Evolutionary conservation across 176 grass and related monocot genomes (phyloP).

Genomic region (Phragmites australis): DNA sequence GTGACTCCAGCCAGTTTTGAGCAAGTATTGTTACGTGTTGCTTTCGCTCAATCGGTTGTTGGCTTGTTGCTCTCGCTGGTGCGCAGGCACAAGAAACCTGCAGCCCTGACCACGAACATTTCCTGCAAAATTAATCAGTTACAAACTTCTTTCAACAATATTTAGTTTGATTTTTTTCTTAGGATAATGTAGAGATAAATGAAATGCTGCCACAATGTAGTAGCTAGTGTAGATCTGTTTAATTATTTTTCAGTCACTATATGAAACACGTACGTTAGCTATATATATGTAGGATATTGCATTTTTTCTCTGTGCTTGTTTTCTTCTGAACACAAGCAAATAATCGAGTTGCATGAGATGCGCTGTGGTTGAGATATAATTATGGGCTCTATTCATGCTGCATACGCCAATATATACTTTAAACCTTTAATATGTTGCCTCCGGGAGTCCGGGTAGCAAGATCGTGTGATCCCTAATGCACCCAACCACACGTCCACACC

Average conservation of each 20-base stretch:
- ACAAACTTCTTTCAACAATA: neutral
- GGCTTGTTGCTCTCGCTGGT: neutral
- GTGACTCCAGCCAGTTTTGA: neutral
- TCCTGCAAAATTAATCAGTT: neutral
- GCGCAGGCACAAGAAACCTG: neutral
- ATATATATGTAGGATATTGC: neutral
- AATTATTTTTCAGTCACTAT: neutral
- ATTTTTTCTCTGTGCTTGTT: neutral
- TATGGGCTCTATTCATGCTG: neutral
- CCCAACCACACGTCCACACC: neutral
- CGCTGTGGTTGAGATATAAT: conserved; percentile 33
- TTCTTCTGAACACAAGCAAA: neutral
- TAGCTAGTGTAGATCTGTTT: too few relatives aligned
- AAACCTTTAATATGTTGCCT: neutral
- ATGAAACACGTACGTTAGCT: neutral
- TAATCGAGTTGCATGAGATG: conserved; percentile 1
- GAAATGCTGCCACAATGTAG: neutral
- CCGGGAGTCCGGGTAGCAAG: conserved; percentile 1
- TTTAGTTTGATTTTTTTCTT: neutral
- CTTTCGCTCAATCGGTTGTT: neutral
- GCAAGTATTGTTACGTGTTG: conserved; percentile 22
- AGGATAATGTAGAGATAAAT: neutral
- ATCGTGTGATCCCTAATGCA: conserved; percentile 25
- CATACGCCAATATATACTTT: neutral
- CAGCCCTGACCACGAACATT: neutral